Evolutionary conservation across 1,139 yeast genomes (phyloP).

Genomic region (Spencermartinsiella ligniputridi): DNA sequence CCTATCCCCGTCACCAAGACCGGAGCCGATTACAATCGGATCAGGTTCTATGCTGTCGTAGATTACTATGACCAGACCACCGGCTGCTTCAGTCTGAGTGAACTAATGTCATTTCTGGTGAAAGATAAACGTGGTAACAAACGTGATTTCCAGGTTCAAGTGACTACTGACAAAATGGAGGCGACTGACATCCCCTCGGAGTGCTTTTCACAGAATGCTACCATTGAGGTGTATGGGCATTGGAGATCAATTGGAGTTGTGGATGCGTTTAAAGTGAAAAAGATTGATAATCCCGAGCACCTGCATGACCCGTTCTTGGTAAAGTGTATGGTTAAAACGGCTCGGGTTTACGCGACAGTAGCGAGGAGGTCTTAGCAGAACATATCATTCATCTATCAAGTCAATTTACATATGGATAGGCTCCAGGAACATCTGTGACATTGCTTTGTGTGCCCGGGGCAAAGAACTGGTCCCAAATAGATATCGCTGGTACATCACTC

Average conservation of each 20-base stretch:
- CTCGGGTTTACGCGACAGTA: neutral
- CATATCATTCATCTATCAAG: too few species aligned
- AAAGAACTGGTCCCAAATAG: constrained; percentile 76
- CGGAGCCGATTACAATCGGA: neutral
- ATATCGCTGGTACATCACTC: constrained; percentile 61
- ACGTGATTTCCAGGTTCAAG: neutral
- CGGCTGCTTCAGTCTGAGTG: constrained; percentile 1
- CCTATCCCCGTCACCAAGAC: neutral
- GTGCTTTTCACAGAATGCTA: neutral
- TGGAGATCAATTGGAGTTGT: neutral
- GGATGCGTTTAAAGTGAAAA: neutral
- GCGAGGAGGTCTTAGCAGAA: neutral
- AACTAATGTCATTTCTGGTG: neutral
- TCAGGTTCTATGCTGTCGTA: neutral
- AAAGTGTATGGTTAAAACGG: neutral
- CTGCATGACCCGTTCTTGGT: neutral
- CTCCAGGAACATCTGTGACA: too few species aligned
- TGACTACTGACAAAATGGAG: neutral
- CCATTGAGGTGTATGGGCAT: neutral
- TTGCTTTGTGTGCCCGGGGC: constrained; percentile 13
- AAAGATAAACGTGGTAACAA: constrained; percentile 1
- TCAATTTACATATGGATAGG: too few species aligned
- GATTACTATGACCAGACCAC: neutral
- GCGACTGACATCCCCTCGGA: neutral
- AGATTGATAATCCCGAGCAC: neutral